Evolutionary conservation across 2,329 filamentous ascomycete species (phyloP).

Genomic region (Monosporascus sp.): DNA sequence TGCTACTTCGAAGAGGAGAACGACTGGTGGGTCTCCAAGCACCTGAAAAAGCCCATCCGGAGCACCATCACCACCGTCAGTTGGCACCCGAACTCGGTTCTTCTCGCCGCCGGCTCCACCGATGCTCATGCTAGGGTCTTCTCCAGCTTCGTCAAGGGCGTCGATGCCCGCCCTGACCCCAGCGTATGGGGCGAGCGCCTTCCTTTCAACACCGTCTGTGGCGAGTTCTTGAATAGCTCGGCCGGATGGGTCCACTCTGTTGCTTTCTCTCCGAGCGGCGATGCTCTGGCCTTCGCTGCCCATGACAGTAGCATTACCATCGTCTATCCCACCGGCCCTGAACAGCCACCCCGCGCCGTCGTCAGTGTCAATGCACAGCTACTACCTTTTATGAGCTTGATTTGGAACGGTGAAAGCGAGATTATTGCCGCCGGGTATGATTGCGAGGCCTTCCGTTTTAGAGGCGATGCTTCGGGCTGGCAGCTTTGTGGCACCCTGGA

Average conservation of each 20-base stretch:
- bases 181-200: conserved; percentile 91
- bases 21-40: conserved; percentile 99
- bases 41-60: conserved; percentile 97
- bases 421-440: conserved; percentile 94
- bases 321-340: conserved; percentile 87
- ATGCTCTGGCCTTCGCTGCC: conserved; percentile 88
- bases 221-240: conserved; percentile 92
- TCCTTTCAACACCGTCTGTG: conserved; percentile 97
- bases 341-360: conserved; percentile 86
- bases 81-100: conserved; percentile 97
- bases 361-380: conserved; percentile 85
- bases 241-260: conserved; percentile 96
- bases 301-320: conserved; percentile 97
- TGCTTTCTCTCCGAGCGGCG: conserved; percentile 84
- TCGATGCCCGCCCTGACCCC: conserved; percentile 79
- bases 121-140: conserved; percentile 95
- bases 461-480: conserved; percentile 76
- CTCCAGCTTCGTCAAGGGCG: conserved; percentile 92
- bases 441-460: conserved; percentile 84
- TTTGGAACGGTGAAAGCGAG: conserved; percentile 89
- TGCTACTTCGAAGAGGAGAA: conserved; percentile 99
- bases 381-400: conserved; percentile 83
- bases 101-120: conserved; percentile 91
- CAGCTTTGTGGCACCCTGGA: conserved; percentile 77
- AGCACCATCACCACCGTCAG: conserved; percentile 92